Evolutionary conservation across 2,329 filamentous ascomycete species (phyloP).

Genomic region (Fusarium staphyleae): DNA sequence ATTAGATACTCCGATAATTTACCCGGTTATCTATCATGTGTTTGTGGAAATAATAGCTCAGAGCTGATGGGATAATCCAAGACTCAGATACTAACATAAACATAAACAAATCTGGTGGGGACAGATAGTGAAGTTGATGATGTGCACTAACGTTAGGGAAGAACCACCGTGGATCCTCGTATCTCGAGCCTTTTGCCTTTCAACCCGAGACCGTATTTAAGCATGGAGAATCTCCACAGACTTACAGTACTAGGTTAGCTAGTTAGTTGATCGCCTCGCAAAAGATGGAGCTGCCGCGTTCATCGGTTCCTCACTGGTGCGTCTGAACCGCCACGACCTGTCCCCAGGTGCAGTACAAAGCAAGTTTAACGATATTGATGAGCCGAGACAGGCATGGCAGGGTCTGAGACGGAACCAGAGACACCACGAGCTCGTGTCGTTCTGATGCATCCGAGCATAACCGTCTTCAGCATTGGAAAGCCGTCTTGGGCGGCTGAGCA

Average conservation of each 20-base stretch:
- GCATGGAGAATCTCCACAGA: not conserved
- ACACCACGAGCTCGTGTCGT: not conserved
- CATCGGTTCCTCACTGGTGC: too few relatives aligned
- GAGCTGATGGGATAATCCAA: not conserved
- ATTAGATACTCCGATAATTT: not conserved
- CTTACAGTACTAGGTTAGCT: too few relatives aligned
- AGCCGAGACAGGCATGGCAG: not conserved
- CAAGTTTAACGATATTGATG: too few relatives aligned
- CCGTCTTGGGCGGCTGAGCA: too few relatives aligned
- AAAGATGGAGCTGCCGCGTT: too few relatives aligned
- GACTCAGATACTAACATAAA: too few relatives aligned
- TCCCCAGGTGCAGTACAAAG: conserved; percentile 15
- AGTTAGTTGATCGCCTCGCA: too few relatives aligned
- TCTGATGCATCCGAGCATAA: not conserved
- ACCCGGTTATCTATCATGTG: not conserved
- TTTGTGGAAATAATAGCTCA: not conserved
- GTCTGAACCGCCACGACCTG: not conserved
- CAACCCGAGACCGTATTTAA: not conserved
- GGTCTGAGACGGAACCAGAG: conserved; percentile 8
- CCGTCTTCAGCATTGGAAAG: not conserved
- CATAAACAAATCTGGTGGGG: too few relatives aligned
- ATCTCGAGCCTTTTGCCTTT: not conserved
- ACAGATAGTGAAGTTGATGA: not conserved
- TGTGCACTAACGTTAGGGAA: not conserved
- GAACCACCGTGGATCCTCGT: not conserved